phyloP scores from a whole-genome alignment of 2,329 filamentous ascomycete species.

The Fusarium solani-melongenae region DNA sequence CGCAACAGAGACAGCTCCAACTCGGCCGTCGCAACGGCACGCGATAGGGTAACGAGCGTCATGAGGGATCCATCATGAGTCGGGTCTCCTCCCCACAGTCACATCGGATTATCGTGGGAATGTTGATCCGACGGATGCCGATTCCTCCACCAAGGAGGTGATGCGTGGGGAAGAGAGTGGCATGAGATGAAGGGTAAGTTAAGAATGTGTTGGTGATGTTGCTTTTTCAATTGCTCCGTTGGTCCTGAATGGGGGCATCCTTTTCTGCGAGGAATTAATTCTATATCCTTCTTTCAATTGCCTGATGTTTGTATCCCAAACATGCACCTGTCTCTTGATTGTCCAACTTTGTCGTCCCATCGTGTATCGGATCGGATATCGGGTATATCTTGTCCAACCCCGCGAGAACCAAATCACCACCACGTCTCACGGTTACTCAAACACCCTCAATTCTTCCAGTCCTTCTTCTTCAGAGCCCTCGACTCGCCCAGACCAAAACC shows the following conservation, averaged over 20 bases:
- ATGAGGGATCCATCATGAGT: conserved; percentile 32
- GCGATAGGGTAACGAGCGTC: conserved; percentile 29
- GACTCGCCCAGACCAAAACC: conserved; percentile 62
- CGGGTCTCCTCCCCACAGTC: conserved; percentile 11
- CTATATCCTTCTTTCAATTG: not conserved
- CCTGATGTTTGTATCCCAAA: conserved; percentile 14
- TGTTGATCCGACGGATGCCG: conserved; percentile 31
- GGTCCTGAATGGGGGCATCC: conserved; percentile 17
- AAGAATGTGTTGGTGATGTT: not conserved
- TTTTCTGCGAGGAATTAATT: not conserved
- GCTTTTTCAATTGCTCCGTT: not conserved
- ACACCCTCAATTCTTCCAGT: conserved; percentile 28
- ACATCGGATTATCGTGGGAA: conserved; percentile 40
- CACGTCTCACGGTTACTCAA: not conserved
- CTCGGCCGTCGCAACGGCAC: conserved; percentile 24
- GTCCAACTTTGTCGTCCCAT: not conserved
- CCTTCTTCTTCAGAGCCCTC: conserved; percentile 39
- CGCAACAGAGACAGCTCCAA: conserved; percentile 6
- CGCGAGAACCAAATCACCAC: conserved; percentile 2
- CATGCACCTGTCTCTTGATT: conserved; percentile 1
- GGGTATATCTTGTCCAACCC: conserved; percentile 16
- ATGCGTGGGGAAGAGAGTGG: conserved; percentile 12
- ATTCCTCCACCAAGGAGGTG: conserved; percentile 39
- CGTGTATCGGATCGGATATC: conserved; percentile 32
- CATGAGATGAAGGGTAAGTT: conserved; percentile 3